phyloP scores from a whole-genome alignment of 2,329 filamentous ascomycete species.

The Verticillium isaacii region DNA sequence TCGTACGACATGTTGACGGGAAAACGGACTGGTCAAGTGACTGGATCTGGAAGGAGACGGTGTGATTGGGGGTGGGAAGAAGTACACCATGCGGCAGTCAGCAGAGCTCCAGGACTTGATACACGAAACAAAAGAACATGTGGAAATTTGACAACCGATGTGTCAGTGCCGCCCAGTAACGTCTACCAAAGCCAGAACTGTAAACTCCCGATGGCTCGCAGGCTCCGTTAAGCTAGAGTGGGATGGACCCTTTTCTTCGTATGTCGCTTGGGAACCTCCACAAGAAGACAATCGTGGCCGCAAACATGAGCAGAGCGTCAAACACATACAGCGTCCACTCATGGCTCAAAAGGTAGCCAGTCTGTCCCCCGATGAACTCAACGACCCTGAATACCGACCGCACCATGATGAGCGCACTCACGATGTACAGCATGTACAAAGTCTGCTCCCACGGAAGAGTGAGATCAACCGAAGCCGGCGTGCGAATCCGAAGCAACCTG shows the following conservation, averaged over 20 bases:
- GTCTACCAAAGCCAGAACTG: not conserved
- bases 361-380: conserved; percentile 31
- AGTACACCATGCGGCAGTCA: too few relatives aligned
- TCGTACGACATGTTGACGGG: too few relatives aligned
- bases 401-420: conserved; percentile 41
- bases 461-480: conserved; percentile 16
- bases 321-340: conserved; percentile 31
- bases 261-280: not conserved
- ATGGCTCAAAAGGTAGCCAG: conserved; percentile 24
- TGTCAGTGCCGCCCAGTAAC: too few relatives aligned
- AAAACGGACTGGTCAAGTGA: not conserved
- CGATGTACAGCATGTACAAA: conserved; percentile 46
- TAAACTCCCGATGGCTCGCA: not conserved
- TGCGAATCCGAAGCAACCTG: conserved; percentile 18
- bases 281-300: conserved; percentile 15
- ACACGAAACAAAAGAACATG: too few relatives aligned
- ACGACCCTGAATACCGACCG: conserved; percentile 34
- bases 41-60: not conserved
- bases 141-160: too few relatives aligned
- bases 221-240: not conserved
- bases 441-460: conserved; percentile 18
- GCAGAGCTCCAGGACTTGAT: too few relatives aligned
- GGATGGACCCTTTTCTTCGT: not conserved
- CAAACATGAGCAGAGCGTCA: conserved; percentile 28
- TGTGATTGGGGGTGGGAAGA: too few relatives aligned